Conservation (phyloP, 805 yeast species). For the Pichia manshurica region DNA sequence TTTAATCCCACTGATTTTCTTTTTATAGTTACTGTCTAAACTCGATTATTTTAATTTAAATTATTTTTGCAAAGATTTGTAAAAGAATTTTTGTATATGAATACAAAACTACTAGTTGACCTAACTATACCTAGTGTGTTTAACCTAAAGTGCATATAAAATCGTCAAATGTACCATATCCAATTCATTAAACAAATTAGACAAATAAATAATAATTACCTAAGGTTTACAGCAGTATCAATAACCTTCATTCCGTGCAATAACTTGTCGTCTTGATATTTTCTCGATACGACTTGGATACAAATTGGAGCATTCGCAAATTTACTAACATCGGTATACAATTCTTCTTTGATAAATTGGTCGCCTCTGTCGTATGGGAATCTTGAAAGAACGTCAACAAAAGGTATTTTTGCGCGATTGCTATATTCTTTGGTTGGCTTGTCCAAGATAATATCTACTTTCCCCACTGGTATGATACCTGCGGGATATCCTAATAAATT, state of each 20-base stretch:
- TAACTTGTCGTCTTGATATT: not conserved
- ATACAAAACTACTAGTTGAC: too few species aligned
- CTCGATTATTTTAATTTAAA: too few species aligned
- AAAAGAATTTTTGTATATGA: too few species aligned
- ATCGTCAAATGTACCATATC: too few species aligned
- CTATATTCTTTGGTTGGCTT: not conserved
- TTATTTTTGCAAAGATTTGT: too few species aligned
- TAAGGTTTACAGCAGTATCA: too few species aligned
- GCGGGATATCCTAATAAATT: not conserved
- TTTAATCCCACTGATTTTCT: too few species aligned
- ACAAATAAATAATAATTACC: too few species aligned
- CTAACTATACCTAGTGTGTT: too few species aligned
- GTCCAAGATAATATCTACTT: not conserved
- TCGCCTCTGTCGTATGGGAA: not conserved
- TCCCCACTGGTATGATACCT: not conserved
- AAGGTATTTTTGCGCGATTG: not conserved
- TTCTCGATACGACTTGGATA: not conserved
- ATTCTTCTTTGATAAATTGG: not conserved
- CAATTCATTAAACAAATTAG: too few species aligned
- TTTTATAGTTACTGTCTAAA: too few species aligned
- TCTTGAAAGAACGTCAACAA: not conserved
- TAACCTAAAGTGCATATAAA: too few species aligned
- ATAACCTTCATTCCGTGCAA: not conserved
- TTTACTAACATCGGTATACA: not conserved
- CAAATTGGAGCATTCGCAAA: not conserved